Evolutionary conservation across 805 yeast genomes (phyloP).

Genomic region (Sungouiozyma ichnusensis): DNA sequence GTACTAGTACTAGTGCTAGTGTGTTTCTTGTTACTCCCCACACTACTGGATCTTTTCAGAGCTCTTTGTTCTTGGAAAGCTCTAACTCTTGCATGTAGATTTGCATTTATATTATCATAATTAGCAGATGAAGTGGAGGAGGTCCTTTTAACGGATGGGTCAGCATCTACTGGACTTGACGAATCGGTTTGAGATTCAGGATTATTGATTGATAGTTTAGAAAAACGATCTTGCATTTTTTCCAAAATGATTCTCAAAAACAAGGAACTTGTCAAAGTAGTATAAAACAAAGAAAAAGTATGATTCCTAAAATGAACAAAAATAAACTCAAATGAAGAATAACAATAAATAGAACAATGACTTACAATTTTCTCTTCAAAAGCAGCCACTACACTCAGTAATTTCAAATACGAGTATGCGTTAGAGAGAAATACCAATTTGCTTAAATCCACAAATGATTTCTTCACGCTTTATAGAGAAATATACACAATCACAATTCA

Average conservation of each 20-base stretch:
- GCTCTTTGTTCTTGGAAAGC: conserved; percentile 82
- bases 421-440: no score
- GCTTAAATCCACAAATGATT: no score
- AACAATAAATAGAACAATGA: no score
- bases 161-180: background rate
- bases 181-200: background rate
- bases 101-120: conserved; percentile 44
- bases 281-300: background rate
- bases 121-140: conserved; percentile 21
- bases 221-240: conserved; percentile 7
- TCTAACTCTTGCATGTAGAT: conserved; percentile 73
- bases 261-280: no score
- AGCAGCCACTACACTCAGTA: no score
- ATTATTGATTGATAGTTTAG: conserved; percentile 9
- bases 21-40: conserved; percentile 13
- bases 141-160: conserved; percentile 6
- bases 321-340: no score
- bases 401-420: no score
- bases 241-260: no score
- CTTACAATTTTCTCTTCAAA: no score
- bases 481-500: background rate
- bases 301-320: no score
- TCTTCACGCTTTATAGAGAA: no score
- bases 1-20: no score
- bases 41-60: conserved; percentile 30